Evolutionary conservation across 2,329 filamentous ascomycete species (phyloP).

Genomic region (Mollisia scopiformis): DNA sequence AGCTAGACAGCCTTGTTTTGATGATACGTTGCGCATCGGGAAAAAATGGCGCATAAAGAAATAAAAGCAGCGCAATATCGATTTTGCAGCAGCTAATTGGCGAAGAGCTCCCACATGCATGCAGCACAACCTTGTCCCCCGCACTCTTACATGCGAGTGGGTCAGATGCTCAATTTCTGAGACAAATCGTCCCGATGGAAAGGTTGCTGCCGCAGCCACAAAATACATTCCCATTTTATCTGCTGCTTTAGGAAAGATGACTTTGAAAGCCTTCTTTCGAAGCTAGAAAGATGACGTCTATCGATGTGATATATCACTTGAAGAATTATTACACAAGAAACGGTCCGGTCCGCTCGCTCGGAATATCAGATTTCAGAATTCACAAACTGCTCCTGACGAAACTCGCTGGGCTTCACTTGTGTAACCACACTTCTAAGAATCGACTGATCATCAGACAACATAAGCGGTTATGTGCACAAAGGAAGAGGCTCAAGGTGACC

Average conservation of each 20-base stretch:
- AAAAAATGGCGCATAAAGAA: neutral
- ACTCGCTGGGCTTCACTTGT: neutral
- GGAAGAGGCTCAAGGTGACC: neutral
- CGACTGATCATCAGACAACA: neutral
- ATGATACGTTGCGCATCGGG: neutral
- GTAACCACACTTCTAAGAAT: slow-evolving; percentile 5
- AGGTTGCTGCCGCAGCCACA: slow-evolving; percentile 1
- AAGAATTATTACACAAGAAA: neutral
- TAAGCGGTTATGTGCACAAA: neutral
- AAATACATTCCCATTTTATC: neutral
- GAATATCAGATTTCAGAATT: neutral
- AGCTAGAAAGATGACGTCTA: no score
- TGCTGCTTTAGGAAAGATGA: neutral
- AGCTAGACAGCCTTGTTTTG: neutral
- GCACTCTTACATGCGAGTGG: neutral
- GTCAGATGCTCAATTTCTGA: slow-evolving; percentile 11
- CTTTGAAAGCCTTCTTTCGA: neutral
- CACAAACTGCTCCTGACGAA: neutral
- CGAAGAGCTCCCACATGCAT: neutral
- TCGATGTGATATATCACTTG: neutral
- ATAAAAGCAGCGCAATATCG: slow-evolving; percentile 9
- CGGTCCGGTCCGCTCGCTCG: slow-evolving; percentile 13
- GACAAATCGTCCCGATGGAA: slow-evolving; percentile 7
- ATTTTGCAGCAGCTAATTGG: neutral
- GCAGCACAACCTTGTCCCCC: slow-evolving; percentile 3